Conservation (phyloP, 2,329 filamentous ascomycete genomes). For the Leptographium galeiforme region DNA sequence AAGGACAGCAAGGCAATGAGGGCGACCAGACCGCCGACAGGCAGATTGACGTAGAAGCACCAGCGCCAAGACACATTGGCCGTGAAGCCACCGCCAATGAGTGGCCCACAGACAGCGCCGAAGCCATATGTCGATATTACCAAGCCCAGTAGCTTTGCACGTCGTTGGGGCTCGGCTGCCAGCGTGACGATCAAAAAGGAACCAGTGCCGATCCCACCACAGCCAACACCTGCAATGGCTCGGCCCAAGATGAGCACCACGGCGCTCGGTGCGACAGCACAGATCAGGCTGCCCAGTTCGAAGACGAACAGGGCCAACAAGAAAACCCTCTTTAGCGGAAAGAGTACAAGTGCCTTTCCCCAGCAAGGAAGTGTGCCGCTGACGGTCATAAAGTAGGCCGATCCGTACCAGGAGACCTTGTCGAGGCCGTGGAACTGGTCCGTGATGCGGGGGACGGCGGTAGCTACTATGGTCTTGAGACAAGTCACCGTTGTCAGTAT, state of each 20-base stretch:
- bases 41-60: conserved; percentile 31
- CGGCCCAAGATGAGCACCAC: conserved; percentile 32
- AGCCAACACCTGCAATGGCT: conserved; percentile 32
- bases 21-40: conserved; percentile 2
- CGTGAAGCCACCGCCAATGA: conserved; percentile 15
- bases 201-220: conserved; percentile 30
- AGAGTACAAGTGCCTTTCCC: conserved; percentile 10
- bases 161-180: neutral
- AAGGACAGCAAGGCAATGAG: neutral
- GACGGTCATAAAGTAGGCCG: conserved; percentile 30
- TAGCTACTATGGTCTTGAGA: conserved; percentile 29
- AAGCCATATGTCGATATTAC: conserved; percentile 8
- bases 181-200: conserved; percentile 26
- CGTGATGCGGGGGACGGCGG: conserved; percentile 11
- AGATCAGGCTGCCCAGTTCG: conserved; percentile 12
- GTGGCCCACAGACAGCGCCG: conserved; percentile 15
- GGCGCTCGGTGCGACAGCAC: conserved; percentile 27
- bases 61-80: conserved; percentile 13
- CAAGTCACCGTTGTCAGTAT: neutral
- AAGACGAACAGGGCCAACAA: conserved; percentile 15
- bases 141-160: neutral
- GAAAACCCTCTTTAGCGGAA: conserved; percentile 29
- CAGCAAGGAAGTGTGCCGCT: conserved; percentile 15
- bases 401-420: conserved; percentile 27
- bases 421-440: conserved; percentile 3